phyloP scores from a whole-genome alignment of 163 green algal genomes.

The Scenedesmus sp. region DNA sequence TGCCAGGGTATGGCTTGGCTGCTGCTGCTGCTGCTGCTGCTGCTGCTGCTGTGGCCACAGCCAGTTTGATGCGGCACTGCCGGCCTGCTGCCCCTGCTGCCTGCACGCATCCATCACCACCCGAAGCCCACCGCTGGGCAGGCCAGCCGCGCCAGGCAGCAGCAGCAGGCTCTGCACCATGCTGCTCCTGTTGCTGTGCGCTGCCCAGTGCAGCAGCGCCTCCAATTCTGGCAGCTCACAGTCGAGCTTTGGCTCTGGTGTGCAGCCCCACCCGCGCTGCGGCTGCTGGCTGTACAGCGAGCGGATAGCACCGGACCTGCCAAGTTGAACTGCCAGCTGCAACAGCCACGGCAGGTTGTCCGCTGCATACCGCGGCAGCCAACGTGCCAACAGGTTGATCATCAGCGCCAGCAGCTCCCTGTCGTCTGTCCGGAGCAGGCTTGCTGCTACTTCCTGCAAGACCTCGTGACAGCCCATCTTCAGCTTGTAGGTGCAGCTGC shows the following conservation, averaged over 20 bases:
- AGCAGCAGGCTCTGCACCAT: background rate
- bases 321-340: too few species aligned
- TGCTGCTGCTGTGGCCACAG: background rate
- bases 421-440: background rate
- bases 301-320: too few species aligned
- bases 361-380: too few species aligned
- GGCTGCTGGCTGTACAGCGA: background rate
- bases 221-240: too few species aligned
- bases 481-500: background rate
- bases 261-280: background rate
- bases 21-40: background rate
- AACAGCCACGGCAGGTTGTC: too few species aligned
- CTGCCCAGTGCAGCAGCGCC: background rate
- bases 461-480: background rate
- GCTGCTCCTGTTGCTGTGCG: background rate
- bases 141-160: background rate
- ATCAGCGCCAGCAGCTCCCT: background rate
- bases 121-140: background rate
- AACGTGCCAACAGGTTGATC: background rate
- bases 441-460: background rate
- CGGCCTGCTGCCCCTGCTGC: background rate
- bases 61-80: background rate
- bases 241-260: too few species aligned
- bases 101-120: background rate
- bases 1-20: too few species aligned